A percentile compares a stretch with the other conserved stretches of the same genome.
phyloP scores from a whole-genome alignment of 73 alveolate species.

The Breviolum minutum region DNA sequence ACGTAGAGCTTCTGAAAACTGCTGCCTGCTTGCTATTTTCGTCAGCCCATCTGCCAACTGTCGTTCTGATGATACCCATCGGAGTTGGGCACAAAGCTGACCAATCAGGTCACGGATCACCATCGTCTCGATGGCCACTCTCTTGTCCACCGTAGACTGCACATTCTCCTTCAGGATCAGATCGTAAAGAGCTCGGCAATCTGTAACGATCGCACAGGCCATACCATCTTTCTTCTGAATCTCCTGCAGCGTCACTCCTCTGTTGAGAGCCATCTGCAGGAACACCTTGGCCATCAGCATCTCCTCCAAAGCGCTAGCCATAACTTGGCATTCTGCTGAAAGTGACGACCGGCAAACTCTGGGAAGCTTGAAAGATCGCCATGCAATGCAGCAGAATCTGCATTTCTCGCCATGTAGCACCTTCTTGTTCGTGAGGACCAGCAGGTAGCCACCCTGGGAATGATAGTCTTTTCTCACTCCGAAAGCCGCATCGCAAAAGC shows the following conservation, averaged over 20 bases:
- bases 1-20: not conserved
- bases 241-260: not conserved
- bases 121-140: not conserved
- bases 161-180: not conserved
- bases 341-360: not conserved
- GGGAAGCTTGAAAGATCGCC: not conserved
- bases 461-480: not conserved
- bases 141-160: not conserved
- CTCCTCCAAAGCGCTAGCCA: not conserved
- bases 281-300: not conserved
- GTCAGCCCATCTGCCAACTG: not conserved
- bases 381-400: not conserved
- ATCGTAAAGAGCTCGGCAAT: not conserved
- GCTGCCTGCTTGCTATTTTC: not conserved
- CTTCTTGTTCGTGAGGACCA: not conserved
- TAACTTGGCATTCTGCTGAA: not conserved
- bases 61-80: not conserved
- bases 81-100: not conserved
- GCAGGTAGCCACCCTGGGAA: slow-evolving; percentile 10
- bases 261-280: not conserved
- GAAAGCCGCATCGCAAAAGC: slow-evolving; percentile 16
- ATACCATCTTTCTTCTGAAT: no score
- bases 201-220: not conserved
- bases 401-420: not conserved
- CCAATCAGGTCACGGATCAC: not conserved